Evolutionary conservation across 2,329 filamentous ascomycete species (phyloP).

Genomic region (Colletotrichum lentis): DNA sequence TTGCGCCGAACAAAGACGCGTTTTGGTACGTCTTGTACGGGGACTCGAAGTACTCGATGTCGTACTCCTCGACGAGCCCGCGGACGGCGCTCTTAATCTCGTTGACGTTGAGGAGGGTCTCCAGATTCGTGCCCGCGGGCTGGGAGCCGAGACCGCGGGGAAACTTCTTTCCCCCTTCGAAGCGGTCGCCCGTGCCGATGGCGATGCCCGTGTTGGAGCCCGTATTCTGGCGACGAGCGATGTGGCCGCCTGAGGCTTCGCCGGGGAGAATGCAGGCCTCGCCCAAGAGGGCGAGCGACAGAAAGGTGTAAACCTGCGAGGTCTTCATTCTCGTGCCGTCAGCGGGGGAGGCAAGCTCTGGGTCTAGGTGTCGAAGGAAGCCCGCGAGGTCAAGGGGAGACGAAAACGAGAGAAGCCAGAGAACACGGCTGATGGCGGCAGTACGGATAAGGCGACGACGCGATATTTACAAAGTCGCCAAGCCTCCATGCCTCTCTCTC

Average conservation of each 20-base stretch:
- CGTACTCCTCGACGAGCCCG: slow-evolving; percentile 52
- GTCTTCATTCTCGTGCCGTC: slow-evolving; percentile 44
- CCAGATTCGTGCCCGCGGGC: slow-evolving; percentile 45
- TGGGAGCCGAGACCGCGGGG: slow-evolving; percentile 51
- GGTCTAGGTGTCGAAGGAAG: background rate
- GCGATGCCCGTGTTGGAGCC: slow-evolving; percentile 43
- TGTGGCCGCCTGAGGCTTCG: slow-evolving; percentile 43
- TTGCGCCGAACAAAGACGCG: slow-evolving; percentile 50
- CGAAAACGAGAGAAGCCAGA: background rate
- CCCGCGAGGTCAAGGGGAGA: no score
- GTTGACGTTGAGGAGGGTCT: slow-evolving; percentile 55
- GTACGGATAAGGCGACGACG: background rate
- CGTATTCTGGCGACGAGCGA: slow-evolving; percentile 35
- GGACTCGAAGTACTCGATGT: slow-evolving; percentile 52
- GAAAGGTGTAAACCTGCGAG: slow-evolving; percentile 34
- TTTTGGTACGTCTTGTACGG: slow-evolving; percentile 56
- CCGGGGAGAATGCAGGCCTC: slow-evolving; percentile 51
- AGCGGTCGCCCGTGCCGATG: slow-evolving; percentile 55
- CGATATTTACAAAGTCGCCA: slow-evolving; percentile 17
- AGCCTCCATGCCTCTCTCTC: background rate
- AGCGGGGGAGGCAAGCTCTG: background rate
- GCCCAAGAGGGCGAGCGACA: slow-evolving; percentile 40
- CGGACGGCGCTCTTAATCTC: slow-evolving; percentile 57
- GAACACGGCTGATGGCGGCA: background rate
- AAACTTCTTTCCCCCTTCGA: slow-evolving; percentile 50